Percentiles rank a stretch among this genome's conserved stretches.
phyloP scores from a whole-genome alignment of 78 protist genomes.

The Dictyostelium intermedium region DNA sequence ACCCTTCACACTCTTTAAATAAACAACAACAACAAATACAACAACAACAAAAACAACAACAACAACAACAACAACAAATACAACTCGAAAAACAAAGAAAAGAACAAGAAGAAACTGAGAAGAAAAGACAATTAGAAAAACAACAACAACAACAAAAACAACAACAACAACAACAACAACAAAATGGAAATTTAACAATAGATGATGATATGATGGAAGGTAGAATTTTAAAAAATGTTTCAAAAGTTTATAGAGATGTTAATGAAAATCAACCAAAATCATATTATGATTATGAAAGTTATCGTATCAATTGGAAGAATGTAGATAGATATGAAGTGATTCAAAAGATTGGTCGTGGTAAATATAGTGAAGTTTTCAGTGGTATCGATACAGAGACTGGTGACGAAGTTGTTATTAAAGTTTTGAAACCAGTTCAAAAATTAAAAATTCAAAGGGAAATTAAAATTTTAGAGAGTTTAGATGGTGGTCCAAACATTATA shows the following conservation, averaged over 20 bases:
- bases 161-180: neutral
- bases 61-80: neutral
- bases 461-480: conserved; percentile 89
- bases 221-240: conserved; percentile 41
- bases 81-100: neutral
- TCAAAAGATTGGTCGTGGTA: conserved; percentile 99
- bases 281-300: conserved; percentile 74
- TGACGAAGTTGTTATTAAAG: conserved; percentile 85
- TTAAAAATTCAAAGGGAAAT: conserved; percentile 98
- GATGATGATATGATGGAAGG: neutral
- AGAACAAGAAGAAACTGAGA: neutral
- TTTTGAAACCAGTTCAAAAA: conserved; percentile 91
- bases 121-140: neutral
- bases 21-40: neutral
- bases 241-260: conserved; percentile 63
- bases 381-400: conserved; percentile 87
- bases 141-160: neutral
- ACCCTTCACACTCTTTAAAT: conserved; percentile 5
- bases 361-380: conserved; percentile 99
- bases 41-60: neutral
- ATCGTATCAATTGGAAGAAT: conserved; percentile 55
- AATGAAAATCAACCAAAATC: conserved; percentile 57
- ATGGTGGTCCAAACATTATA: conserved; percentile 97
- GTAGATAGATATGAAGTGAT: conserved; percentile 94
- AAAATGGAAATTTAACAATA: neutral